A percentile compares a stretch with the other conserved stretches of the same genome.
Conservation (phyloP, 2,329 filamentous ascomycete species). For the Cladophialophora exuberans region DNA sequence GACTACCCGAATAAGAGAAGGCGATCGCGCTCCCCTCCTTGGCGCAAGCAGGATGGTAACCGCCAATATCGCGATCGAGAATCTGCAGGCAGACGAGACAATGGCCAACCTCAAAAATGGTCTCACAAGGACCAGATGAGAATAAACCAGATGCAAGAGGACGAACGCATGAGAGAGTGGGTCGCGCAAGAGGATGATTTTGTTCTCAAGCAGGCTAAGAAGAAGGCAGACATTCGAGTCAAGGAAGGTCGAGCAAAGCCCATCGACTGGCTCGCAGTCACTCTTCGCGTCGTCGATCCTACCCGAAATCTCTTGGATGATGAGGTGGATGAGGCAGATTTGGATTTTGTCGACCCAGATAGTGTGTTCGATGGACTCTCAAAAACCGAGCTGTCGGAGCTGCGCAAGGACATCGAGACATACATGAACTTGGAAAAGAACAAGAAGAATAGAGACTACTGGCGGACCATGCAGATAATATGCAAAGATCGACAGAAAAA, state of each 20-base stretch:
- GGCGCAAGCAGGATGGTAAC: slow-evolving; percentile 36
- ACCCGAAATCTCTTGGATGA: slow-evolving; percentile 80
- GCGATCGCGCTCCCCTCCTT: slow-evolving; percentile 47
- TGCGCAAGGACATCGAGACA: slow-evolving; percentile 79
- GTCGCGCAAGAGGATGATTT: slow-evolving; percentile 95
- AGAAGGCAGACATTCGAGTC: slow-evolving; percentile 93
- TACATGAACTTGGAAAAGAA: slow-evolving; percentile 83
- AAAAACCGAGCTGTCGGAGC: slow-evolving; percentile 68
- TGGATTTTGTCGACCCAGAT: slow-evolving; percentile 79
- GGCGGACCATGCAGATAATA: slow-evolving; percentile 83
- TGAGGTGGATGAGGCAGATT: slow-evolving; percentile 74
- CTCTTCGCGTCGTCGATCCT: slow-evolving; percentile 82
- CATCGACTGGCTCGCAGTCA: slow-evolving; percentile 92
- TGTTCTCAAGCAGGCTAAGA: slow-evolving; percentile 94
- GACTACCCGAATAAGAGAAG: slow-evolving; percentile 38
- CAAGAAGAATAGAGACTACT: slow-evolving; percentile 79
- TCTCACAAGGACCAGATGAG: slow-evolving; percentile 48
- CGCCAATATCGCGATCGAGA: slow-evolving; percentile 23
- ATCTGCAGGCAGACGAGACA: slow-evolving; percentile 7
- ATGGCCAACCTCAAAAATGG: slow-evolving; percentile 25
- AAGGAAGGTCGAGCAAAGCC: slow-evolving; percentile 87
- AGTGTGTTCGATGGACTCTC: slow-evolving; percentile 76
- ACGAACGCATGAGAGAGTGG: slow-evolving; percentile 79
- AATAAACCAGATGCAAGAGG: slow-evolving; percentile 65
- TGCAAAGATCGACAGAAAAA: slow-evolving; percentile 75